Conservation (phyloP, 164 flowering plant genomes). For the Tetracentron sinense region DNA sequence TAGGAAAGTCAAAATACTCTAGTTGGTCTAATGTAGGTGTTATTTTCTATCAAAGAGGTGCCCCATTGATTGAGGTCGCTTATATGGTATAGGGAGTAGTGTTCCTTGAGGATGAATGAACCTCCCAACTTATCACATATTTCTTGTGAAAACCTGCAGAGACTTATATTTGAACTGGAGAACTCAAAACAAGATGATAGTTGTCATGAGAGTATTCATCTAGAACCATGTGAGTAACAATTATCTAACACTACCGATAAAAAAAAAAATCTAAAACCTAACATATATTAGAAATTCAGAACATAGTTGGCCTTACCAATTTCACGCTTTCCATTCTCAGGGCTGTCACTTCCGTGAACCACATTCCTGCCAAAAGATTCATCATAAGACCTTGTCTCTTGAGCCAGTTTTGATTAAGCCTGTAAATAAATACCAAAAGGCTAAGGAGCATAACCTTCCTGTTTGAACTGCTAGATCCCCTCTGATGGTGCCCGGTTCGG, state of each 20-base stretch:
- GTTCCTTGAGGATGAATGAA: no score
- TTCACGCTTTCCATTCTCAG: constrained; percentile 93
- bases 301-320: constrained; percentile 68
- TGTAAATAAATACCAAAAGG: neutral
- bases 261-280: neutral
- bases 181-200: neutral
- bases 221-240: neutral
- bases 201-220: neutral
- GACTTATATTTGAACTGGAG: neutral
- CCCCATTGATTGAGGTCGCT: no score
- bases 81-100: no score
- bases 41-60: no score
- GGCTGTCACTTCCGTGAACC: constrained; percentile 98
- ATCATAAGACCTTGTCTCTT: constrained; percentile 5
- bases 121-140: no score
- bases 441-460: constrained; percentile 61
- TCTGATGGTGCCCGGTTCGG: constrained; percentile 96
- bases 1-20: no score
- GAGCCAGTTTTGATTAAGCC: neutral
- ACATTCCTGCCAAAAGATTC: constrained; percentile 65
- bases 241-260: no score
- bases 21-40: no score
- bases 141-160: neutral
- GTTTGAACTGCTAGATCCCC: constrained; percentile 98
- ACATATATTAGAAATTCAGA: neutral